A percentile compares a stretch with the other conserved stretches of the same genome.
phyloP scores from a whole-genome alignment of 371 early-diverging fungal genomes.

The Blakeslea trispora region DNA sequence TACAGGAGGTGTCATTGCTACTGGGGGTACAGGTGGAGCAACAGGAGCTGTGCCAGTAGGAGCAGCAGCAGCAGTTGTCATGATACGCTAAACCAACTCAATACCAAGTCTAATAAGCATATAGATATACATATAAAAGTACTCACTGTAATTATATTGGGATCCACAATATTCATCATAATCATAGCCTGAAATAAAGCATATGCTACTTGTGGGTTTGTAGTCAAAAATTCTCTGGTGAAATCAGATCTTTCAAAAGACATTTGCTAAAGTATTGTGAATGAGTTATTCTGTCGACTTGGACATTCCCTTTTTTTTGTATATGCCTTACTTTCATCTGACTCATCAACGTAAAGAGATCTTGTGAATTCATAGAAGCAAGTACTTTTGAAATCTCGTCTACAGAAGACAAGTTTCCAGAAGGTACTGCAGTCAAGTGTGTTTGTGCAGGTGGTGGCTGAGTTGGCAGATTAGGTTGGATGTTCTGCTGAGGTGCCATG shows the following conservation, averaged over 20 bases:
- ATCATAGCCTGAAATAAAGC: conserved; percentile 86
- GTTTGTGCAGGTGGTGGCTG: too few relatives aligned
- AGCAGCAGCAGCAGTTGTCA: too few relatives aligned
- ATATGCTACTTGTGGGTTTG: conserved; percentile 86
- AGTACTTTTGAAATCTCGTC: conserved; percentile 67
- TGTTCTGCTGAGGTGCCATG: too few relatives aligned
- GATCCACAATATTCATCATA: conserved; percentile 83
- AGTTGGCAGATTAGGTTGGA: too few relatives aligned
- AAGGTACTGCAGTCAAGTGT: neutral
- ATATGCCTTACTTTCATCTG: conserved; percentile 79
- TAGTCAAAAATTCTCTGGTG: conserved; percentile 65
- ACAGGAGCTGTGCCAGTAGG: too few relatives aligned
- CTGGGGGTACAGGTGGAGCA: too few relatives aligned
- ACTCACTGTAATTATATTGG: conserved; percentile 70
- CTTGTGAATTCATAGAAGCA: conserved; percentile 68
- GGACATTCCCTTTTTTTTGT: too few relatives aligned
- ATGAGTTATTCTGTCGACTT: too few relatives aligned
- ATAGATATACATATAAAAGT: conserved; percentile 2
- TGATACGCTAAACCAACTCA: conserved; percentile 49
- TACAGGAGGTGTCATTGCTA: conserved; percentile 14
- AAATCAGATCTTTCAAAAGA: conserved; percentile 68
- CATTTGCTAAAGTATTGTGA: too few relatives aligned
- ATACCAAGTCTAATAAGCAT: too few relatives aligned
- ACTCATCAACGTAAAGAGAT: conserved; percentile 72
- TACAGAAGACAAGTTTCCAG: conserved; percentile 32